phyloP scores from a whole-genome alignment of 768 basidiomycete species.

The Naganishia randhawae region DNA sequence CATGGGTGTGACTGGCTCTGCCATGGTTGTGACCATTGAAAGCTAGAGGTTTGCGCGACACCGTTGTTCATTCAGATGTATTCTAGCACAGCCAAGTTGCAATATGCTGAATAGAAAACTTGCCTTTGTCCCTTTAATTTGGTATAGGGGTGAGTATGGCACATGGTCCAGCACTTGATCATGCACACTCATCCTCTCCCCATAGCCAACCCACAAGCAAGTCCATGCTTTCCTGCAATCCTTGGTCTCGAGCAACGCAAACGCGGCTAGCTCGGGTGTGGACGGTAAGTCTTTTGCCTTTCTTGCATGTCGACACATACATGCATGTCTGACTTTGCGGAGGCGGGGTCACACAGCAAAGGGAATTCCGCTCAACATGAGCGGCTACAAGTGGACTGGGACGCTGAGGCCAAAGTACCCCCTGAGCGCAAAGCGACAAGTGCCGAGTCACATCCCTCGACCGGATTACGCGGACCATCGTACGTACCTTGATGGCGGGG shows the following conservation, averaged over 20 bases:
- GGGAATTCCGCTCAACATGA: slow-evolving; percentile 63
- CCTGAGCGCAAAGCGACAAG: slow-evolving; percentile 67
- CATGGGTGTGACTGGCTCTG: too few relatives aligned
- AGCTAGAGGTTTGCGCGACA: background rate
- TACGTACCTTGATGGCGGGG: slow-evolving; percentile 53
- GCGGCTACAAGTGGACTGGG: slow-evolving; percentile 73
- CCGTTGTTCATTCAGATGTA: background rate
- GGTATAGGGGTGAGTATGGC: slow-evolving; percentile 38
- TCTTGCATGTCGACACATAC: too few relatives aligned
- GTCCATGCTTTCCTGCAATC: slow-evolving; percentile 47
- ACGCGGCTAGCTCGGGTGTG: slow-evolving; percentile 42
- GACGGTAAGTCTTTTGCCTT: slow-evolving; percentile 60
- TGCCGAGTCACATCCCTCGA: slow-evolving; percentile 76
- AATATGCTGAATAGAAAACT: slow-evolving; percentile 34
- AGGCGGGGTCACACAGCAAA: slow-evolving; percentile 14
- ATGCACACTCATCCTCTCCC: background rate
- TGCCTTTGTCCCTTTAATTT: slow-evolving; percentile 27
- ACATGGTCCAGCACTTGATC: background rate
- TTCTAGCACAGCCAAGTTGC: background rate
- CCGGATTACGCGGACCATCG: slow-evolving; percentile 83
- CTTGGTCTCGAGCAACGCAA: slow-evolving; percentile 22
- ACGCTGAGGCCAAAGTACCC: slow-evolving; percentile 78
- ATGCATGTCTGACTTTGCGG: background rate
- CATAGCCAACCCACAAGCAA: slow-evolving; percentile 42
- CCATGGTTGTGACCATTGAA: too few relatives aligned